Percentiles rank a stretch among this genome's conserved stretches.
Evolutionary conservation across 2,329 filamentous ascomycete species (phyloP).

Genomic region (Zymoseptoria passerinii): DNA sequence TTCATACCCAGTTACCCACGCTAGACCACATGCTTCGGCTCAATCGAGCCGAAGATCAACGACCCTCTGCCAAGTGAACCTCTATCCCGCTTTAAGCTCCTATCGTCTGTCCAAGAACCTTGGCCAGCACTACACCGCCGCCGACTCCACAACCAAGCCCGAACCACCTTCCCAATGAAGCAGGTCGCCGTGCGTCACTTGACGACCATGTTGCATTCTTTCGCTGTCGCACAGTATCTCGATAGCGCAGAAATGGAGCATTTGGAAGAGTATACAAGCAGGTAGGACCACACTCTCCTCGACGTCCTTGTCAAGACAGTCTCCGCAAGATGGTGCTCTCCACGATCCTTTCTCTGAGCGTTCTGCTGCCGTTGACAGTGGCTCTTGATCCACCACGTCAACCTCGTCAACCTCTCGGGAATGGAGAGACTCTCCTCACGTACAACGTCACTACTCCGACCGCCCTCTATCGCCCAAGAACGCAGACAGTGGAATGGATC

Average conservation of each 20-base stretch:
- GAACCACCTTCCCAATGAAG: neutral
- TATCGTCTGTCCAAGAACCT: neutral
- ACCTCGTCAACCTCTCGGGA: constrained; percentile 12
- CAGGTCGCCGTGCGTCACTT: neutral
- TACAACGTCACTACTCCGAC: constrained; percentile 15
- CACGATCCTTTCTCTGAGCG: constrained; percentile 1
- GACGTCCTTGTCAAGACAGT: neutral
- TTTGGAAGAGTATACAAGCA: neutral
- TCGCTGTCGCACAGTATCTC: neutral
- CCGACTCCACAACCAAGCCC: neutral
- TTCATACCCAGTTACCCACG: neutral
- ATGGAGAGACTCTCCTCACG: constrained; percentile 10
- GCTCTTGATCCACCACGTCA: constrained; percentile 13
- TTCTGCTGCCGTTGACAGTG: constrained; percentile 7
- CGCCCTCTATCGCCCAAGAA: constrained; percentile 5
- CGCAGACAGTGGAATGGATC: constrained; percentile 42
- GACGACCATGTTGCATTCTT: neutral
- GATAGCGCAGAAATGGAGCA: neutral
- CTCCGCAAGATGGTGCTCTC: constrained; percentile 5
- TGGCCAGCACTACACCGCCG: neutral
- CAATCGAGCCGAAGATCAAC: neutral
- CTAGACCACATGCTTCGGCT: neutral
- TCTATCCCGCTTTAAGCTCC: neutral
- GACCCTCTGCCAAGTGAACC: neutral
- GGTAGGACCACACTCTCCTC: neutral